Conservation (phyloP, 345 rosid species). For the Bruguiera parviflora region DNA sequence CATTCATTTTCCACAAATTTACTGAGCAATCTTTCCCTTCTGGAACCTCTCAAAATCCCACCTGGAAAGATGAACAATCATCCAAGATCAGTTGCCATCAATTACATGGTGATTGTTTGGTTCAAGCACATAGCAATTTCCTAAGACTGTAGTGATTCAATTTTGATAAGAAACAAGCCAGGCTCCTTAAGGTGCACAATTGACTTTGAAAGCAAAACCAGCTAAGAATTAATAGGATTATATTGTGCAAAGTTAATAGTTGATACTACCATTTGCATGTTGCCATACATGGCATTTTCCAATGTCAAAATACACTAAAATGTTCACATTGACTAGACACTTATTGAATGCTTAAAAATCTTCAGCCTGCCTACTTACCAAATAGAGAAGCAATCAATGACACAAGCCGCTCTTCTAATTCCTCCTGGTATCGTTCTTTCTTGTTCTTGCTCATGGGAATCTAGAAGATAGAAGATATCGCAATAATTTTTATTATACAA, state of each 20-base stretch:
- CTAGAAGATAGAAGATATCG: constrained; percentile 34
- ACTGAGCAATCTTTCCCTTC: constrained; percentile 85
- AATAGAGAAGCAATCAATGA: constrained; percentile 82
- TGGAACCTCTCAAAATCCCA: constrained; percentile 85
- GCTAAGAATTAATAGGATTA: not conserved
- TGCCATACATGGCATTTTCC: no score
- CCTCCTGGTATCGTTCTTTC: constrained; percentile 83
- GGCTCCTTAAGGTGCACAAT: not conserved
- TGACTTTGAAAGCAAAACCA: not conserved
- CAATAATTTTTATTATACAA: no score
- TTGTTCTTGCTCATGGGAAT: constrained; percentile 80
- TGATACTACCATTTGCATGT: no score
- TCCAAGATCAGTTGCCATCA: not conserved
- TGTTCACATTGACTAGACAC: not conserved
- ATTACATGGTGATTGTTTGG: not conserved
- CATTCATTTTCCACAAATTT: constrained; percentile 91
- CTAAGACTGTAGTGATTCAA: not conserved
- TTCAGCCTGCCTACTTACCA: constrained; percentile 67
- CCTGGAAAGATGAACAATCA: constrained; percentile 36
- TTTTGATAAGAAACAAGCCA: not conserved
- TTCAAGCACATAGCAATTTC: not conserved
- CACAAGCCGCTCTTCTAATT: constrained; percentile 77
- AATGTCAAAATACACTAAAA: no score
- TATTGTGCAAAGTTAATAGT: no score
- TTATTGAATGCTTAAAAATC: constrained; percentile 1